Evolutionary conservation across 1,284 basidiomycete genomes (phyloP).

Genomic region (Leccinum variabile): DNA sequence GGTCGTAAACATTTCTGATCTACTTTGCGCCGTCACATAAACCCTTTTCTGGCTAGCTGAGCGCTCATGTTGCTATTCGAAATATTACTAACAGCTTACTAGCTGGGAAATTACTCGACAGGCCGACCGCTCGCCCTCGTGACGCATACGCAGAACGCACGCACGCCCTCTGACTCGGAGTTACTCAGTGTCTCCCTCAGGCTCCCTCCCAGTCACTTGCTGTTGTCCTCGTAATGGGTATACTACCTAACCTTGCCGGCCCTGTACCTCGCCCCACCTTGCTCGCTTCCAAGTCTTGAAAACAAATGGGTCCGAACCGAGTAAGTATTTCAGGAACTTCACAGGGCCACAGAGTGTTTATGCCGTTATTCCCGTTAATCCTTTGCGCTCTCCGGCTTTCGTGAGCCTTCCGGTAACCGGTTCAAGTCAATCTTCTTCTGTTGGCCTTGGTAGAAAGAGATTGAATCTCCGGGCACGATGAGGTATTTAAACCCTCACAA

Average conservation of each 20-base stretch:
- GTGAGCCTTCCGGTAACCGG: too few relatives aligned
- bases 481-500: background rate
- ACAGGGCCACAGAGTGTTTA: too few relatives aligned
- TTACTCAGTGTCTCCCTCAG: background rate
- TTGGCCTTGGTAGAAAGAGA: background rate
- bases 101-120: too few relatives aligned
- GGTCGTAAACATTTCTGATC: background rate
- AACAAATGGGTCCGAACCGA: too few relatives aligned
- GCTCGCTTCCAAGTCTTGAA: too few relatives aligned
- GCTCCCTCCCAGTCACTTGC: background rate
- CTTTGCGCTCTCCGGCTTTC: too few relatives aligned
- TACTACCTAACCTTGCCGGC: background rate
- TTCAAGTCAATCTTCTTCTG: too few relatives aligned
- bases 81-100: background rate
- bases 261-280: background rate
- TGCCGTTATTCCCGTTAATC: too few relatives aligned
- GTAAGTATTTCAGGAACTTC: too few relatives aligned
- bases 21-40: background rate
- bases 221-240: background rate
- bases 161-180: background rate
- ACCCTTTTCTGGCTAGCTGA: background rate
- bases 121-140: too few relatives aligned
- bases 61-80: background rate
- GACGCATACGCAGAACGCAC: too few relatives aligned
- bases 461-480: background rate